Evolutionary conservation across 2,329 filamentous ascomycete genomes (phyloP), one percentile per base, ranked within the genome.

Genomic region (Verruconis gallopava): DNA sequence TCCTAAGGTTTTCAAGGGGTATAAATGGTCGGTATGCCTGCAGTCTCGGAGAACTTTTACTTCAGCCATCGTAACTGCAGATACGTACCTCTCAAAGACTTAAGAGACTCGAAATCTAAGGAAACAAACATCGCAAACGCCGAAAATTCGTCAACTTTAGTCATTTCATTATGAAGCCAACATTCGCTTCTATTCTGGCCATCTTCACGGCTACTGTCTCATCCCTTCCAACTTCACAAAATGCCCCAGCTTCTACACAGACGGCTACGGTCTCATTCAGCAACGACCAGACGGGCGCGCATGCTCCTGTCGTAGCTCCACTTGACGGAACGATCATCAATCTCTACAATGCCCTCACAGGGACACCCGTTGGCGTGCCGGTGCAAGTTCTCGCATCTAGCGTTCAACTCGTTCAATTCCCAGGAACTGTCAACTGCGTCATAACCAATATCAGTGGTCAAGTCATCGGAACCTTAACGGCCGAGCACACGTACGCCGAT

Each of bases 211-310:
- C 47, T 19, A 43, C 45, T 40, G 40, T 47, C 36, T 40, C 37
- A 30, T 37, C 43, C 3, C 35, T 41, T 14, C 36, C 44, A 9
- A 14, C 18, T 17, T 17, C 33, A 25, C n/a, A 17, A 13, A 12
- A n/a, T n/a, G 28, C 32, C 22, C 18, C 28, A 12, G 41, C 19
- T 3, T 28, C 18, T 19, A 28, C 21, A 28, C 17, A 6, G 20
- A 40, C 41, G 9, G 25, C 25, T 9, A 33, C 25, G 15, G n/a
- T 49, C 28, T 43, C 41, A 11, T 20, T 50, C 20, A 43, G 37
- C 21, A 50, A 50, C 42, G 48, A 50, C 42, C 35, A 33, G 14
- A 47, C 43, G 6, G 47, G 48, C 14, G 36, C 30, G 9, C 38
- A 37, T 19, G 48, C 47, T 12, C 15, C 35, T 2, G 44, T 44